Evolutionary conservation across 2,329 filamentous ascomycete species (phyloP), one percentile per base, ranked within the genome.

Genomic region (Tolypocladium capitatum): DNA sequence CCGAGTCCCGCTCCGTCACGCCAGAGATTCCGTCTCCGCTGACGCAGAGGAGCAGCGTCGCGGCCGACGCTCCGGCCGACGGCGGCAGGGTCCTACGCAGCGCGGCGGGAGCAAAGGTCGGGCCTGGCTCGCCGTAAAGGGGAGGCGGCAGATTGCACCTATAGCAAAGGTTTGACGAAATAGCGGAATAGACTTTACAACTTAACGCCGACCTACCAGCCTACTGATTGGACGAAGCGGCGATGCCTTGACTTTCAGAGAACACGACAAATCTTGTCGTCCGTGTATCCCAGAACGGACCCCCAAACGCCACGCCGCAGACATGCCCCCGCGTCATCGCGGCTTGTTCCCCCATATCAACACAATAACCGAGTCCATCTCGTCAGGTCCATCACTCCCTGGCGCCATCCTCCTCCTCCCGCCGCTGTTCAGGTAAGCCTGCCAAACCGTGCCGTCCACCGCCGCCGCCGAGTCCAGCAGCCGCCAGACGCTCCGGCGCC

Each of bases 21-120:
- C 76, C 75, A 1, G 76, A 80, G 38, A 67, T 68, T 18, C 66
- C 75, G 5, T 78, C 75, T 3, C 76, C 75, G 3, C 58, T 80
- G 50, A 70, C 73, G 7, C 67, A 65, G 46, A 74, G 74, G 53
- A 73, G 68, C 50, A 73, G 63, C 43, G 52, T 49, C 20, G 54
- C 56, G 11, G 49, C 52, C 18, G 58, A 59, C n/a, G 48, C 48
- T 5, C 52, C 52, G 6, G 44, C 51, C 0, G 58, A 59, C 4
- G 52, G 54, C 1, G 53, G 53, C 0, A 55, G 58, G 40, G 52
- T 53, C n/a, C 34, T 60, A 43, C 52, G 56, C 18, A 56, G 49
- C 43, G 53, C 53, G 10, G 53, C 53, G 10, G 51, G 51, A n/a
- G 51, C 52, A 21, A 48, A 43, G 45, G 34, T 34, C 7, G 31